Conservation (phyloP, 495 filamentous ascomycete species). For the Geoglossum glabrum region DNA sequence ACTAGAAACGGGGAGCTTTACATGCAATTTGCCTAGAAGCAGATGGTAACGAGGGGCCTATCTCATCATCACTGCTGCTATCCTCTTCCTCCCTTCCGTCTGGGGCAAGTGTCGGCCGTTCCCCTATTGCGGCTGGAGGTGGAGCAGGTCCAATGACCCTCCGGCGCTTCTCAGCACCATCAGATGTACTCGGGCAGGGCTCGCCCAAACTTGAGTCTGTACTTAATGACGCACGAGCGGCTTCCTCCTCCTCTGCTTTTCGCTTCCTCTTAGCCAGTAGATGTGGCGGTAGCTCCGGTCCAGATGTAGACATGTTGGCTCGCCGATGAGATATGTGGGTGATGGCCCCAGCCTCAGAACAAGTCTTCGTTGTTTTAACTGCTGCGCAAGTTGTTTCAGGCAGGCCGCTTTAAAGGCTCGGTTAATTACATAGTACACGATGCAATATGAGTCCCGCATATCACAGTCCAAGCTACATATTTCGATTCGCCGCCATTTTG, state of each 20-base stretch:
- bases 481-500: not conserved
- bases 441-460: no score
- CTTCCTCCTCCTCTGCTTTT: constrained; percentile 15
- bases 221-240: constrained; percentile 1
- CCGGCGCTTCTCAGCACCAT: constrained; percentile 3
- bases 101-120: constrained; percentile 19
- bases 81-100: constrained; percentile 18
- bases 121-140: constrained; percentile 32
- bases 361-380: not conserved
- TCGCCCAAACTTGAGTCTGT: not conserved
- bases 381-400: not conserved
- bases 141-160: constrained; percentile 26
- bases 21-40: constrained; percentile 17
- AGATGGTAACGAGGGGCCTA: constrained; percentile 65
- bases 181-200: not conserved
- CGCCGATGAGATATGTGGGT: not conserved
- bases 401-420: not conserved
- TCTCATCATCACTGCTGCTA: constrained; percentile 38
- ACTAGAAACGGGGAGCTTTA: not conserved
- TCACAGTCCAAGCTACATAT: not conserved
- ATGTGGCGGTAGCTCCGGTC: constrained; percentile 11
- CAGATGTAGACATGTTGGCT: not conserved
- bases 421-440: no score
- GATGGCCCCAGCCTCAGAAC: not conserved
- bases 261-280: constrained; percentile 21